A percentile compares a stretch with the other conserved stretches of the same genome.
phyloP scores from a whole-genome alignment of 75 land plant genomes.

The Gnetum montanum region DNA sequence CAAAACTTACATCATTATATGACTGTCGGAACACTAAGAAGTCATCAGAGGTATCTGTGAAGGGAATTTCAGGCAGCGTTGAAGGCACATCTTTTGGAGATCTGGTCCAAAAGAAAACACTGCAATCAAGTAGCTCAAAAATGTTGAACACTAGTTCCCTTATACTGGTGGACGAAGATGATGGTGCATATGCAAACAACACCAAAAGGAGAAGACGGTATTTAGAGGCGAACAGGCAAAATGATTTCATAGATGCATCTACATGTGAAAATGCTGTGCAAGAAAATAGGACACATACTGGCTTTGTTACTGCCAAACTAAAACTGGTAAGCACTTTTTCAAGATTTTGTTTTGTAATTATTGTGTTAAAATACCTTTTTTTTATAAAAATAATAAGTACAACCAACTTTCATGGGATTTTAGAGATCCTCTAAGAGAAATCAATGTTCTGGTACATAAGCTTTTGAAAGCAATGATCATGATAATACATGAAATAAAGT shows the following conservation, averaged over 20 bases:
- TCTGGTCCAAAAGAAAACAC: constrained; percentile 17
- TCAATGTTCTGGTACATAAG: too few species aligned
- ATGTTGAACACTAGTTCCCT: constrained; percentile 1
- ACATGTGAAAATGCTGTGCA: constrained; percentile 21
- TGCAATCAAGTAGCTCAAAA: constrained; percentile 2
- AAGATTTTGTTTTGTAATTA: background rate
- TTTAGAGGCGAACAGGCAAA: constrained; percentile 26
- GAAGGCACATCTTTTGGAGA: constrained; percentile 17
- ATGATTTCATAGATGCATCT: constrained; percentile 16
- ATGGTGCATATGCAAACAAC: constrained; percentile 12
- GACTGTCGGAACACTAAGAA: constrained; percentile 23
- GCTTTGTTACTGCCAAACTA: constrained; percentile 81
- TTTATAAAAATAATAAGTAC: too few species aligned
- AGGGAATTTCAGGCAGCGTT: constrained; percentile 6
- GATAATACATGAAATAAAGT: too few species aligned
- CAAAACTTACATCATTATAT: constrained; percentile 57
- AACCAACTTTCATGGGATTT: too few species aligned
- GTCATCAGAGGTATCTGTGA: constrained; percentile 12
- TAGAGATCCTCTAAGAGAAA: too few species aligned
- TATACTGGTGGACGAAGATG: constrained; percentile 23
- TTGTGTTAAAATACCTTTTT: background rate
- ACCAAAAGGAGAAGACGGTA: constrained; percentile 24
- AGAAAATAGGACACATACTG: constrained; percentile 17
- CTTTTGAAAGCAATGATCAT: too few species aligned
- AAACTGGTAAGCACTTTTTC: constrained; percentile 56